A percentile compares a stretch with the other conserved stretches of the same genome.
phyloP scores from a whole-genome alignment of 768 basidiomycete species.

The Russula brevipes region DNA sequence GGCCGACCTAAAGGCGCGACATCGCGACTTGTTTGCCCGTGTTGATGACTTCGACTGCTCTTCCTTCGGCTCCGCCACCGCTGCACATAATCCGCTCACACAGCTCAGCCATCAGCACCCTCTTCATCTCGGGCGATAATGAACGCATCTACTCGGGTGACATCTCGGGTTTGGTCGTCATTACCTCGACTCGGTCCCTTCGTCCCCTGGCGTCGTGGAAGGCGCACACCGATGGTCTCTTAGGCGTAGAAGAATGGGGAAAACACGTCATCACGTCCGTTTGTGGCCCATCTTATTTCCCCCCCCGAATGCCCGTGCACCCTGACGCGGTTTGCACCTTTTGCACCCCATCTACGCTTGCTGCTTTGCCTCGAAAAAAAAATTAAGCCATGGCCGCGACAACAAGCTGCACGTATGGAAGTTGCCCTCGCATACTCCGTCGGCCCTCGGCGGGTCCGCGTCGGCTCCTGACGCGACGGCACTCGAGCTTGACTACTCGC shows the following conservation, averaged over 20 bases:
- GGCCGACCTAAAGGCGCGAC: too few species aligned
- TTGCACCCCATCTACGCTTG: background rate
- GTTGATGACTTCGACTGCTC: background rate
- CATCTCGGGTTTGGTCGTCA: slow-evolving; percentile 63
- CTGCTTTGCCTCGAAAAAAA: background rate
- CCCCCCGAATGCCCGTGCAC: background rate
- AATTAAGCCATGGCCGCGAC: slow-evolving; percentile 70
- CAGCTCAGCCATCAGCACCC: slow-evolving; percentile 50
- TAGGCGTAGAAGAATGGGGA: slow-evolving; percentile 76
- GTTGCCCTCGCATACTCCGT: slow-evolving; percentile 42
- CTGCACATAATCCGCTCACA: slow-evolving; percentile 75
- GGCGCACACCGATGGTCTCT: slow-evolving; percentile 70
- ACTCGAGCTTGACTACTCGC: slow-evolving; percentile 54
- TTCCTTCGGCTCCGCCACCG: slow-evolving; percentile 44
- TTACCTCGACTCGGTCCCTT: slow-evolving; percentile 70
- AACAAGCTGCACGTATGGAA: slow-evolving; percentile 79
- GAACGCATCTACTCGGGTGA: slow-evolving; percentile 86
- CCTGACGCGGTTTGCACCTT: background rate
- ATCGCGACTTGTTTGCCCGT: background rate
- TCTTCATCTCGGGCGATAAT: slow-evolving; percentile 67
- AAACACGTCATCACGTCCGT: slow-evolving; percentile 71
- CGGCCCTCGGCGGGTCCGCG: slow-evolving; percentile 48
- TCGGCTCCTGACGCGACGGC: slow-evolving; percentile 43
- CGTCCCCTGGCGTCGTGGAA: slow-evolving; percentile 72
- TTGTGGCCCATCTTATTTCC: background rate